phyloP scores from a whole-genome alignment of 306 rosid genomes.

The Quercus wislizeni region DNA sequence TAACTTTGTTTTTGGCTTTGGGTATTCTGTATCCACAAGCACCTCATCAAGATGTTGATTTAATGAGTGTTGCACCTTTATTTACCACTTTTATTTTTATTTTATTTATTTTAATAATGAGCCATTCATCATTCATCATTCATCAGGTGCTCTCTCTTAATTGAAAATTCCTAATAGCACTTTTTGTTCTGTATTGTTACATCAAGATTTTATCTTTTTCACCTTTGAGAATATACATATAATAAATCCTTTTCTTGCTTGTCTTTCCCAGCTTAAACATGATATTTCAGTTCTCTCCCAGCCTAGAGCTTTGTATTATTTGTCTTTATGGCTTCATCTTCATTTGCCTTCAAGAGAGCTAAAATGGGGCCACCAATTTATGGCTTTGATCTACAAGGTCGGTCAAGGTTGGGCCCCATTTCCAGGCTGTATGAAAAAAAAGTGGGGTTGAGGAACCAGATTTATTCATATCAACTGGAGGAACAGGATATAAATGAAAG shows the following conservation, averaged over 20 bases:
- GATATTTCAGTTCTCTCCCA: neutral
- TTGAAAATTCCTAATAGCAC: neutral
- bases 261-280: neutral
- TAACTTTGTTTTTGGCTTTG: no score
- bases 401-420: slow-evolving; percentile 1
- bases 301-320: neutral
- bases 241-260: neutral
- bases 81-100: neutral
- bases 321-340: neutral
- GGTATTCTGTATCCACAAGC: neutral
- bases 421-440: neutral
- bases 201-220: neutral
- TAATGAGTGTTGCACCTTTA: neutral
- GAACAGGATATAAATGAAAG: neutral
- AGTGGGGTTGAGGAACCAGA: neutral
- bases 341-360: neutral
- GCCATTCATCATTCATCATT: neutral
- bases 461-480: neutral
- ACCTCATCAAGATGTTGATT: neutral
- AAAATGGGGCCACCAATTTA: neutral
- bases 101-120: neutral
- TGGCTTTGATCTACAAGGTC: neutral
- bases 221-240: neutral
- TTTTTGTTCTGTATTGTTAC: neutral
- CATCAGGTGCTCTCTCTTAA: neutral